phyloP scores from a whole-genome alignment of 768 basidiomycete species.

The Tulasnella sp. region DNA sequence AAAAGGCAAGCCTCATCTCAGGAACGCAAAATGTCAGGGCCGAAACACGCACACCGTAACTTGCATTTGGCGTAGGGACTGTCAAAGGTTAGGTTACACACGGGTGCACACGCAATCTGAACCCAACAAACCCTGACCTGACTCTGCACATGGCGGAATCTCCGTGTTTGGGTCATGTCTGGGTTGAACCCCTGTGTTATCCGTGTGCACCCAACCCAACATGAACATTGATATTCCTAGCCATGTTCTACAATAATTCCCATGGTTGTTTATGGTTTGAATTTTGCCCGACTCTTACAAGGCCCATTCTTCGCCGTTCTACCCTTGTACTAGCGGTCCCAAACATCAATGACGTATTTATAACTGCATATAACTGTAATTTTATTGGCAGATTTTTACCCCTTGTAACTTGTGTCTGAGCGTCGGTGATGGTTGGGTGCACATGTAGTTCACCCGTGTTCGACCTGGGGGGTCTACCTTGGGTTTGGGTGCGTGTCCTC shows the following conservation, averaged over 20 bases:
- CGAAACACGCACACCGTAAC: background rate
- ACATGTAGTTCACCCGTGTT: background rate
- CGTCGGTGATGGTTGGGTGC: background rate
- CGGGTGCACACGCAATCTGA: background rate
- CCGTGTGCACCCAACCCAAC: background rate
- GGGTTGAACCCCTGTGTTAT: background rate
- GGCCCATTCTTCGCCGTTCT: background rate
- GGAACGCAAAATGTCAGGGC: too few relatives aligned
- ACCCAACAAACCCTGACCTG: background rate
- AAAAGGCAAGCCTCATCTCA: too few relatives aligned
- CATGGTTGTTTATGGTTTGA: background rate
- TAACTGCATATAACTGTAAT: background rate
- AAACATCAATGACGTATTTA: too few relatives aligned
- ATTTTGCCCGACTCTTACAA: background rate
- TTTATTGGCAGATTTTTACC: background rate
- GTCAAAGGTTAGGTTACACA: background rate
- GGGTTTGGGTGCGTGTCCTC: background rate
- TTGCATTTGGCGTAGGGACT: background rate
- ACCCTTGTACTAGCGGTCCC: too few relatives aligned
- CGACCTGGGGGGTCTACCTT: background rate
- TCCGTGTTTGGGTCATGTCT: background rate
- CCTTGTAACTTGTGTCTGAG: background rate
- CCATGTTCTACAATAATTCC: background rate
- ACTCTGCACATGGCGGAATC: background rate
- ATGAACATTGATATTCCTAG: background rate